Base-by-base conservation (phyloP, 805 yeast species). In the Wickerhamiella azymoides region DNA sequence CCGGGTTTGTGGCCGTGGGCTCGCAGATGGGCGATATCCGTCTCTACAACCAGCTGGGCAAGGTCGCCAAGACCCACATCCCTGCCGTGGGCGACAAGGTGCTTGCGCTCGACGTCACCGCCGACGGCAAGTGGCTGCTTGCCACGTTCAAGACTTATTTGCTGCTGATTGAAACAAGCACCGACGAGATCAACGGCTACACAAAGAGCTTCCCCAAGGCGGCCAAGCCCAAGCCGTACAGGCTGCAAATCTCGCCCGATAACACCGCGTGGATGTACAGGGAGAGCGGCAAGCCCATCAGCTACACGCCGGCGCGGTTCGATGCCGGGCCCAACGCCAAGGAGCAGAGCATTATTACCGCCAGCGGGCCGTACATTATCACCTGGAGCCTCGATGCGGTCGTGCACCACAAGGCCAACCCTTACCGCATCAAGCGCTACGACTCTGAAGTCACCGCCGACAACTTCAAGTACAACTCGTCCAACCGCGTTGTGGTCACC, bases 31-130 rank as follows among this genome's bases (percentile, higher is more conserved):
- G 96, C 57, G 88, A 78, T 47, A 74, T 86, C 39, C 71, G 85
- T 50, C 67, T 86, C 36, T 84, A 74, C 58, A 41, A 46, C 30
- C 66, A 72, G 48, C 57, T 84, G 11, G 94, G 94, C 11, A 69
- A 73, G 47, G 74, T 72, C 53, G 94, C 94, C 1, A 83, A 81
- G 65, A 78, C 92, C 1, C 70, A 73, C 19, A 64, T 86, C 27
- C 95, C 95, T 2, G 85, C 92, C 0, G 65, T 85, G 33, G 95
- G 95, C 21, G 93, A 85, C 54, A 66, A 76, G 2, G 74, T 82
- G 43, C 63, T 71, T 35, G 81, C 82, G 18, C 54, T 83, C 16
- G 88, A 82, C 49, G 76, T 74, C 1, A 77, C 93, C 5, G 74
- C 80, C 17, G 88, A 82, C 59, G 95, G 95, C 49, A 69, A 75